Conservation (phyloP, 257 asterid species). For the Solanum gracilifrons region DNA sequence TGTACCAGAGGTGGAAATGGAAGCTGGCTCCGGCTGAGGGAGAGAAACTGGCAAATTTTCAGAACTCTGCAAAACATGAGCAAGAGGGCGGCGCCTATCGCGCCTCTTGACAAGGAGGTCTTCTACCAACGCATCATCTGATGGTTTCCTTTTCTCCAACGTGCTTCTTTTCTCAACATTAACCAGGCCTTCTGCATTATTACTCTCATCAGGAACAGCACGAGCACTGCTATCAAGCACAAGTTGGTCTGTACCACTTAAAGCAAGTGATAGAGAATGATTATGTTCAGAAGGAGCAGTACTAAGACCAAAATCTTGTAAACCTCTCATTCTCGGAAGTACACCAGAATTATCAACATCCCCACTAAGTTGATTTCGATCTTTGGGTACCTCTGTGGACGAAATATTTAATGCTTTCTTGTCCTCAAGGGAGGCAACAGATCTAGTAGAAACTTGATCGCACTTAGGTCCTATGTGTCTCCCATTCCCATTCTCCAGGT, state of each 20-base stretch:
- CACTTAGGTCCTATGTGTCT: constrained; percentile 18
- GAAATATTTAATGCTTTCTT: constrained; percentile 27
- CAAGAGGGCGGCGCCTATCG: constrained; percentile 19
- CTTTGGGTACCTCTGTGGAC: constrained; percentile 22
- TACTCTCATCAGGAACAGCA: constrained; percentile 8
- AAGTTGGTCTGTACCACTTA: constrained; percentile 13
- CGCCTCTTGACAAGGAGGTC: constrained; percentile 25
- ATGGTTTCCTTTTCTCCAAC: constrained; percentile 15
- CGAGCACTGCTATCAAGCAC: constrained; percentile 2
- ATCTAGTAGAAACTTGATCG: constrained; percentile 28
- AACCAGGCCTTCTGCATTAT: constrained; percentile 9
- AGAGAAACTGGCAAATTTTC: constrained; percentile 19
- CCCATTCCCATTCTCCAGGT: constrained; percentile 33
- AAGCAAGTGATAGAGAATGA: constrained; percentile 19
- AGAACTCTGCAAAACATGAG: constrained; percentile 25
- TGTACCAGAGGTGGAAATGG: constrained; percentile 19
- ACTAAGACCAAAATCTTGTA: constrained; percentile 72
- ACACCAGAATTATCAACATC: constrained; percentile 52
- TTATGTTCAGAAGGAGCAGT: constrained; percentile 43
- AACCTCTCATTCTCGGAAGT: constrained; percentile 72
- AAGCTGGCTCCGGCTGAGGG: constrained; percentile 22
- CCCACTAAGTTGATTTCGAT: constrained; percentile 38
- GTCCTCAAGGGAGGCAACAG: constrained; percentile 26
- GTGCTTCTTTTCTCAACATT: constrained; percentile 3
- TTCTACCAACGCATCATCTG: constrained; percentile 14